Base-by-base conservation (phyloP, 1,284 basidiomycete genomes). In the Moesziomyces antarcticus region DNA sequence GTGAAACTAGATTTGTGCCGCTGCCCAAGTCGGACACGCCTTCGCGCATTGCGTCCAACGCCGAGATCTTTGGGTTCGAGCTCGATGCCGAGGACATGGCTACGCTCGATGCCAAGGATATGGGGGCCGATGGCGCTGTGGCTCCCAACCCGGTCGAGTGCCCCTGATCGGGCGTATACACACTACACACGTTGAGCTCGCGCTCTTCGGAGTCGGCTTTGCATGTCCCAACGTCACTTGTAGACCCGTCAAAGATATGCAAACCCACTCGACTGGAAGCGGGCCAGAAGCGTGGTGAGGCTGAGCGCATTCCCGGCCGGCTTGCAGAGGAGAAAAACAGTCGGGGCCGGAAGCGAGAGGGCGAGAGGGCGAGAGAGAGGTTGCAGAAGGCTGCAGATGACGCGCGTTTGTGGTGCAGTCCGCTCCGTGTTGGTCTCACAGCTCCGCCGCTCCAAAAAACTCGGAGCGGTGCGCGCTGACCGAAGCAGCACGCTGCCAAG, bases 21-120 rank as follows among this genome's bases (percentile, higher is more conserved):
- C 63, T 77, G 22, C 75, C 75, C 61, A 77, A 77, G 54, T 74
- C 72, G 49, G 72, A 75, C 41, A 77, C 72, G 20, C 57, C 60
- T 5, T 61, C 46, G 24, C 59, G 75, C n/a, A 77, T 77, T 40
- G 68, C 50, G 1, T 58, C 62, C 41, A 77, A 77, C 41, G 75
- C 75, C 9, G 72, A 77, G 30, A 4, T 77, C 10, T 77, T 51
- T 22, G 53, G 37, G 16, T 75, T 74, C 20, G 72, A 74, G 40
- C 54, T 77, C 30, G 72, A 77, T 18, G 58, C 50, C 5, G 60
- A 71, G 21, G 75, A 77, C 33, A 66, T 73, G 55, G 41, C 43
- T 18, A 53, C 35, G 48, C 58, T 73, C 16, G 71, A 73, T 47
- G 61, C 57, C 6, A 69, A 69, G 48, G 71, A 73, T 46, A 16